phyloP scores from a whole-genome alignment of 768 basidiomycete species.

The Mycena haematopus region DNA sequence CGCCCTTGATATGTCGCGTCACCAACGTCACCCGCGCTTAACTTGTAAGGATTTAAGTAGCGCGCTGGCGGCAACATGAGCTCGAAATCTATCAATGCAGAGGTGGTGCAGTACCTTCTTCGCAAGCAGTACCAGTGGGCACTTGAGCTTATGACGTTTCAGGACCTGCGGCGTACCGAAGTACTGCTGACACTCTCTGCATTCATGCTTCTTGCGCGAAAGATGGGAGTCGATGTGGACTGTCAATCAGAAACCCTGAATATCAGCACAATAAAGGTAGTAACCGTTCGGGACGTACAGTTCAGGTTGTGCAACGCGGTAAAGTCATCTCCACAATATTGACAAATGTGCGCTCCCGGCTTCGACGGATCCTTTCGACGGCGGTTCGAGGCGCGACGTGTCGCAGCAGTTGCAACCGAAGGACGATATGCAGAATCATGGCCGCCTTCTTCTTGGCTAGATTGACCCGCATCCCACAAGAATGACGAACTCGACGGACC shows the following conservation, averaged over 20 bases:
- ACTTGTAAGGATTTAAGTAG: not conserved
- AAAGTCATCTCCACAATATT: slow-evolving; percentile 1
- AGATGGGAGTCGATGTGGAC: slow-evolving; percentile 18
- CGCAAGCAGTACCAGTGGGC: not conserved
- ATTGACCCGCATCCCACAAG: not conserved
- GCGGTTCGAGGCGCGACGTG: not conserved
- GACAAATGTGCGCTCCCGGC: not conserved
- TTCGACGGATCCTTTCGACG: slow-evolving; percentile 8
- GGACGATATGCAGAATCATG: not conserved
- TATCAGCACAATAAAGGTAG: not conserved
- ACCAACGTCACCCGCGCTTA: not conserved
- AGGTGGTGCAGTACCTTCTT: slow-evolving; percentile 5
- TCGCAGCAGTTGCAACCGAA: slow-evolving; percentile 1
- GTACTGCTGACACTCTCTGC: not conserved
- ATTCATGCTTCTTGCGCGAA: not conserved
- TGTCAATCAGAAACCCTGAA: not conserved
- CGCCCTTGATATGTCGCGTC: not conserved
- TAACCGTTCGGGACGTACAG: not conserved
- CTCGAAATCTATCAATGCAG: not conserved
- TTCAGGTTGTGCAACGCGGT: slow-evolving; percentile 9
- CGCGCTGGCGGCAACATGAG: not conserved
- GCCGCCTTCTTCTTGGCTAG: not conserved
- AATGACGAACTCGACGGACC: not conserved
- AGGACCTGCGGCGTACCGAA: slow-evolving; percentile 9
- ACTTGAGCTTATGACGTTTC: slow-evolving; percentile 11